These are phyloP conservation scores for Pelargonium cotyledonis DNA, from an alignment of 441 rosid species.

Conservation along the genomic window DNA sequence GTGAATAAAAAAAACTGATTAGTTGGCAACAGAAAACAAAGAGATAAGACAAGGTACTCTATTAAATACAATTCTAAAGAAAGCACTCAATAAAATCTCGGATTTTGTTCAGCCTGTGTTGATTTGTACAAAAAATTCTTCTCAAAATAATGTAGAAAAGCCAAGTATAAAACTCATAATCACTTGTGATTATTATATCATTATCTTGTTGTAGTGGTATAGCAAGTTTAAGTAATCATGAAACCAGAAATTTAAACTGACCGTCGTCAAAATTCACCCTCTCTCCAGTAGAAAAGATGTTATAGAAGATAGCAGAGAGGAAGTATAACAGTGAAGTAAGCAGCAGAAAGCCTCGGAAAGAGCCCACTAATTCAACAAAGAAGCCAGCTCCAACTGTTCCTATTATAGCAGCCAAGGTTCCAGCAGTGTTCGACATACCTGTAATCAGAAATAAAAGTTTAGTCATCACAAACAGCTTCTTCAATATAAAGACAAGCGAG, in stretches of 20 bases:
- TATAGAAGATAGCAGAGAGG: conserved; percentile 69
- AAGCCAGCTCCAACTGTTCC: conserved; percentile 96
- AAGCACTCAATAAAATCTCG: background rate
- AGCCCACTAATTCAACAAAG: conserved; percentile 79
- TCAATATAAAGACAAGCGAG: background rate
- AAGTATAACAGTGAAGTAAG: conserved; percentile 65
- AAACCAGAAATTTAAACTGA: conserved; percentile 21
- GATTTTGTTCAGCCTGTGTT: too few species aligned
- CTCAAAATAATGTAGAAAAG: background rate
- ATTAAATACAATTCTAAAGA: background rate
- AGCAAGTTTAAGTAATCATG: conserved; percentile 1
- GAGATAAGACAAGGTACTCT: background rate
- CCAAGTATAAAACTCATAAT: background rate
- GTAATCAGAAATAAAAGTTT: conserved; percentile 15
- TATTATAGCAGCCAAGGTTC: conserved; percentile 79
- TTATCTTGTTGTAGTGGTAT: background rate
- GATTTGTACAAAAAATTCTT: too few species aligned
- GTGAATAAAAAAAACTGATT: background rate
- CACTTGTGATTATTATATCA: background rate
- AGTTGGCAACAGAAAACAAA: too few species aligned
- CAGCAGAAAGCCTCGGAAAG: conserved; percentile 82
- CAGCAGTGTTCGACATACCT: conserved; percentile 85
- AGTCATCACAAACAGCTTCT: background rate
- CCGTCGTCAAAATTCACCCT: conserved; percentile 69
- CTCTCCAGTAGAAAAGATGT: conserved; percentile 70